Base-by-base conservation (phyloP, 495 filamentous ascomycete species). In the Xylaria castorea region DNA sequence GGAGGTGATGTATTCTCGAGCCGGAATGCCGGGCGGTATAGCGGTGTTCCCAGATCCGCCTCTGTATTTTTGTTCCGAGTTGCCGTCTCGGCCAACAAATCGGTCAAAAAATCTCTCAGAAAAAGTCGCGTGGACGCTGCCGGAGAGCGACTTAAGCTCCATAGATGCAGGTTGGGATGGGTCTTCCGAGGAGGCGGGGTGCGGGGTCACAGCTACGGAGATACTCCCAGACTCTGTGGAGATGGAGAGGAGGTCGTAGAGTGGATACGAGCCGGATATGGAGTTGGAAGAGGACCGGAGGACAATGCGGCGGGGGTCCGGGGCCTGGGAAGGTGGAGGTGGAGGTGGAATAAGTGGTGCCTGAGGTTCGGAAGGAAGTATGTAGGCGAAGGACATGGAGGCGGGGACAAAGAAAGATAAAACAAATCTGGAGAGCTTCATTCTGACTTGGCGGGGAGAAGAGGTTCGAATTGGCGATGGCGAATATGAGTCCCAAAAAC, bases 201-300 rank as follows among this genome's bases (percentile, higher is more conserved):
- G 48, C n/a, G 48, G 48, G 8, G 48, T 25, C 48, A 51, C 48
- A 25, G 7, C 48, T 25, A 51, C 48, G n/a, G 48, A 51, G 48
- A 51, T 25, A 25, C 48, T 51, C 48, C 48, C 48, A 22, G 48
- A 51, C n/a, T 51, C 48, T 9, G 48, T 51, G n/a, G n/a, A 51
- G 48, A 51, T 51, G n/a, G 48, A 51, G n/a, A 51, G n/a, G 48
- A 51, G 48, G 48, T 51, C 48, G 48, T 51, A 51, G 48, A 51
- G 48, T 51, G 48, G 48, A 12, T 51, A 51, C 48, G 48, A 51
- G 48, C 48, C 48, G n/a, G 48, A 22, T 22, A 51, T 51, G n/a
- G 48, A 22, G 1, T 25, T 51, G 6, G 48, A 51, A 51, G 48
- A 22, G n/a, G 48, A 22, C 48, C n/a, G 48, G 48, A 51, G 1